These are phyloP conservation scores for Rhododendron griersonianum DNA, from an alignment of 148 eudicot genomes.

Conservation along the genomic window DNA sequence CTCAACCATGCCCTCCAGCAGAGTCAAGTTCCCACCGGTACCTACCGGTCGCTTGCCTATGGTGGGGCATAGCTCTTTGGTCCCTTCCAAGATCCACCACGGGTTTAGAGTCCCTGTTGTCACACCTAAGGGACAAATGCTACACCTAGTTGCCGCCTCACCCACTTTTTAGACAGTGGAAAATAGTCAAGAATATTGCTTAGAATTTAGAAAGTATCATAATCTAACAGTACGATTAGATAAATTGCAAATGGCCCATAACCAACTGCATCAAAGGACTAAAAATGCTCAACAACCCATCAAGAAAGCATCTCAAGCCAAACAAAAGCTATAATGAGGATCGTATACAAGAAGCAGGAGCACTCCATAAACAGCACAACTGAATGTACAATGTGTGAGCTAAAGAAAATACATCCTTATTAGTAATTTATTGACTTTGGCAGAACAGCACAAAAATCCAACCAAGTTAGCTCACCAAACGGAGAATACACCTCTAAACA, in stretches of 20 bases:
- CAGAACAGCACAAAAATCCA: conserved; percentile 11
- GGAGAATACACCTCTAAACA: conserved; percentile 23
- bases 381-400: not conserved
- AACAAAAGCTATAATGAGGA: not conserved
- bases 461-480: conserved; percentile 50
- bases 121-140: not conserved
- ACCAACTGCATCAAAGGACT: not conserved
- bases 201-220: not conserved
- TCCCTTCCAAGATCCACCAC: not conserved
- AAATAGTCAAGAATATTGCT: not conserved
- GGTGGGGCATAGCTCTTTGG: not conserved
- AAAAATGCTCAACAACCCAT: not conserved
- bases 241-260: not conserved
- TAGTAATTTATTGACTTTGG: conserved; percentile 19
- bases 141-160: not conserved
- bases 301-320: not conserved
- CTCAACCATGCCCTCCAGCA: not conserved
- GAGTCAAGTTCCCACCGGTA: not conserved
- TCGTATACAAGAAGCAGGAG: not conserved
- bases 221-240: not conserved
- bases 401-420: not conserved
- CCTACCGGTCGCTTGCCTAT: not conserved
- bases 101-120: not conserved
- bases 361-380: not conserved
- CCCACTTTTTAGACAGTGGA: not conserved